Percentiles rank a stretch among this genome's conserved stretches.
Conservation (phyloP, 176 grass and related monocot species). For the Otatea glauca region DNA sequence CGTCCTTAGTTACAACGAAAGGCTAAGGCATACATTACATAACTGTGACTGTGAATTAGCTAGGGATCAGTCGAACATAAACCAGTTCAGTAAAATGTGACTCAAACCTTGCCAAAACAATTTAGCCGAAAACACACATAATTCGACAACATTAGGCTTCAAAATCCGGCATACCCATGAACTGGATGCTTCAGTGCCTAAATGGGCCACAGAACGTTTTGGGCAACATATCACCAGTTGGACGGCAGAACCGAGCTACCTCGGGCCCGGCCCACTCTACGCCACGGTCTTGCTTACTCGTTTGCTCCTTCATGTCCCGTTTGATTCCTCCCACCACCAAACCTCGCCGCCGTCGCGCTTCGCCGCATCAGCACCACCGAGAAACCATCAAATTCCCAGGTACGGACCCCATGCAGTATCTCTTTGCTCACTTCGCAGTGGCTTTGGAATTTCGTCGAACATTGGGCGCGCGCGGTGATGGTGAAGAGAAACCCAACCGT, state of each 20-base stretch:
- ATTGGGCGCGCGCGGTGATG: not conserved
- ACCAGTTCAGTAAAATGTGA: not conserved
- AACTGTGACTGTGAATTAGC: not conserved
- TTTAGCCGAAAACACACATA: not conserved
- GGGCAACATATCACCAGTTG: too few species aligned
- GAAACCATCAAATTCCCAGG: constrained; percentile 69
- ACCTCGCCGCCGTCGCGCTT: constrained; percentile 25
- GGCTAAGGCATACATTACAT: too few species aligned
- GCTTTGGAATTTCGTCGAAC: constrained; percentile 35
- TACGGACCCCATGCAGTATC: not conserved
- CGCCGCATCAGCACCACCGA: constrained; percentile 51
- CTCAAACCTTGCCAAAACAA: not conserved
- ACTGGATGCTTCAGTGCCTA: not conserved
- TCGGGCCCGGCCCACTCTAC: constrained; percentile 3
- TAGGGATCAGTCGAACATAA: not conserved
- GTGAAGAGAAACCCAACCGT: not conserved
- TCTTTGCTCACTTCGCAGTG: constrained; percentile 2
- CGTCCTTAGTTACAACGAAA: not conserved
- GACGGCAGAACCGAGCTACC: not conserved
- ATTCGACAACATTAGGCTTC: not conserved
- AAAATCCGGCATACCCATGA: not conserved
- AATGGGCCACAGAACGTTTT: not conserved
- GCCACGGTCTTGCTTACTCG: not conserved
- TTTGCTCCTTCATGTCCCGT: not conserved
- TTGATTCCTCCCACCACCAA: not conserved